Evolutionary conservation across 1,139 yeast genomes (phyloP), one percentile per base, ranked within the genome.

Genomic region (Magnusiomyces ingens): DNA sequence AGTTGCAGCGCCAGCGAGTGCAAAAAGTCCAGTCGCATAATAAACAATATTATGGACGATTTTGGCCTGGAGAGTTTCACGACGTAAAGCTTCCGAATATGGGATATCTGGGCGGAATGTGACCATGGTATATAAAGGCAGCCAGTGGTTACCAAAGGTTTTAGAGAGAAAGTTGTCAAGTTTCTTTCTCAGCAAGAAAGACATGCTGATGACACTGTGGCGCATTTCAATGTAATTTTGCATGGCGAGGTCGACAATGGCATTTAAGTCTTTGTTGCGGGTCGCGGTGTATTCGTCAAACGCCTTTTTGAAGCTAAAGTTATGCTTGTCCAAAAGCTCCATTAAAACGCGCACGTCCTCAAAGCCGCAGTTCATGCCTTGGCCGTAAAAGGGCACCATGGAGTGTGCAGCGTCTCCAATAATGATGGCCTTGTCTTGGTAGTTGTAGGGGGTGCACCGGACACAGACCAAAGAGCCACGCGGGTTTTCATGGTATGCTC

Each of bases 351-450:
- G 75, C 12, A 90, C 90, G 63, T 91, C 97, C 68, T 91, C 97
- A 65, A 91, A 85, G 1, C 98, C 98, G 65, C 96, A 88, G 67
- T 91, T 91, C 94, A 91, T 85, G 2, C 98, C 98, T 67, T 91
- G 98, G 6, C 97, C 97, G 64, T 90, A 91, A 66, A 91, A 91
- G 13, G 98, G 98, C 3, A 91, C 97, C 96, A 90, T 90, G 15
- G 94, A 83, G 68, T 91, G 98, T 0, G 97, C 95, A 0, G 97
- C 96, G 68, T 91, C 97, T 2, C 97, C 97, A 38, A 91, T 72
- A 4, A 91, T 71, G 13, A 91, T 73, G 15, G 84, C 83, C 56
- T 79, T 78, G 42, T 84, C 90, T 45, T 73, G 70, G 37, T 75
- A 78, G 63, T 88, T 81, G 69, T 88, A 90, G 1, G 94, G 91